Percentiles rank a stretch among this genome's conserved stretches.
Evolutionary conservation across 257 asterid species (phyloP).

Genomic region (Apocynum venetum): DNA sequence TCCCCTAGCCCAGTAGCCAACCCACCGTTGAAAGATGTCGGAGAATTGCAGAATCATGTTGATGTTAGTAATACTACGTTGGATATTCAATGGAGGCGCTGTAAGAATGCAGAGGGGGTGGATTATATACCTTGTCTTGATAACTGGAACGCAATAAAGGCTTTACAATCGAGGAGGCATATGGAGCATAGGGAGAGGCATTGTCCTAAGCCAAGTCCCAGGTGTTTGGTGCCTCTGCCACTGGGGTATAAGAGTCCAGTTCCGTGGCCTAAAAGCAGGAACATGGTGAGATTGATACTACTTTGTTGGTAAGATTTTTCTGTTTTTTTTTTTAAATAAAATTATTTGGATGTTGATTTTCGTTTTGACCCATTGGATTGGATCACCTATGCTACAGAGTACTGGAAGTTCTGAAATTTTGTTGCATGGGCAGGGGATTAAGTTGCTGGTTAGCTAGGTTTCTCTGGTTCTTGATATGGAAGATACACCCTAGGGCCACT

Average conservation of each 20-base stretch:
- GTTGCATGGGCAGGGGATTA: not conserved
- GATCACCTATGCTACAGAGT: not conserved
- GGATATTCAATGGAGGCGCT: constrained; percentile 54
- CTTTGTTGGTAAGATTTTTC: constrained; percentile 49
- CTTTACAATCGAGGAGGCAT: constrained; percentile 50
- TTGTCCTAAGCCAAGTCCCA: constrained; percentile 60
- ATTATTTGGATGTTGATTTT: not conserved
- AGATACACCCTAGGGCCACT: not conserved
- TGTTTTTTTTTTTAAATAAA: not conserved
- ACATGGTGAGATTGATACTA: constrained; percentile 83
- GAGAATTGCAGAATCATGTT: not conserved
- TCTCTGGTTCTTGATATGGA: not conserved
- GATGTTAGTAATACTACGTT: constrained; percentile 11
- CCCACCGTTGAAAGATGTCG: not conserved
- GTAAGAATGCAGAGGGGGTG: constrained; percentile 43
- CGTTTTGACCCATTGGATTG: not conserved
- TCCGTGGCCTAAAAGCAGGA: constrained; percentile 97
- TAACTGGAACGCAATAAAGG: constrained; percentile 60
- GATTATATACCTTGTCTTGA: constrained; percentile 94
- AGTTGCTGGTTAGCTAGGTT: not conserved
- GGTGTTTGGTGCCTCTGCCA: constrained; percentile 84
- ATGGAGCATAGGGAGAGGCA: constrained; percentile 97
- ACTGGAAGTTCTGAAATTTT: not conserved
- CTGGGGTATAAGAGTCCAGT: constrained; percentile 65
- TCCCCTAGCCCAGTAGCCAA: constrained; percentile 7